Conservation (phyloP, 495 filamentous ascomycete species). For the Lichenothelia convexa region DNA sequence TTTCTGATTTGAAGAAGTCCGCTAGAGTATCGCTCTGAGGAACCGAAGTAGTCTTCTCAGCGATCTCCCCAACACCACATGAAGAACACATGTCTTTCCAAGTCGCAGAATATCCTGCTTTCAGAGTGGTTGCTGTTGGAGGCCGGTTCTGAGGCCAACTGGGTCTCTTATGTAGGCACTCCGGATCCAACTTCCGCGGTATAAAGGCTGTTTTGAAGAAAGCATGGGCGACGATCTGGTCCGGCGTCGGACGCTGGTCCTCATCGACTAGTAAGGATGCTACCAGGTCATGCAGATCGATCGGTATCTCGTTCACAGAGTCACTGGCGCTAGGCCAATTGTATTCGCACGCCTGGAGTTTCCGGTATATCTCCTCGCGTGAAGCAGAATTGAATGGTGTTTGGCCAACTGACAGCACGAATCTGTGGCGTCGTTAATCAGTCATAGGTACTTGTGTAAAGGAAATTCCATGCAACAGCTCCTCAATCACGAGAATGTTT, state of each 20-base stretch:
- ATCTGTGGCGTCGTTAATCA: too few relatives aligned
- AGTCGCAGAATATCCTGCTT: slow-evolving; percentile 21
- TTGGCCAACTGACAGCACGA: slow-evolving; percentile 23
- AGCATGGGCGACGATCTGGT: slow-evolving; percentile 23
- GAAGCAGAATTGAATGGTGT: slow-evolving; percentile 25
- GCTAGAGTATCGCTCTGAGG: too few relatives aligned
- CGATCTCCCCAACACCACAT: slow-evolving; percentile 23
- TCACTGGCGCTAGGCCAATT: slow-evolving; percentile 22
- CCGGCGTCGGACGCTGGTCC: slow-evolving; percentile 20
- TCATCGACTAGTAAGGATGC: slow-evolving; percentile 22
- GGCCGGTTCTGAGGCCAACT: slow-evolving; percentile 19
- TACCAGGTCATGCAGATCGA: slow-evolving; percentile 22
- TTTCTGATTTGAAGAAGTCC: too few relatives aligned
- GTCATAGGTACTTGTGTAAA: too few relatives aligned
- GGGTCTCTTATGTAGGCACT: slow-evolving; percentile 14
- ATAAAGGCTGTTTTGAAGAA: slow-evolving; percentile 25
- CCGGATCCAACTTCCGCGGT: slow-evolving; percentile 16
- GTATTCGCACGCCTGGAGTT: slow-evolving; percentile 21
- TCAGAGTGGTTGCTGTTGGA: slow-evolving; percentile 17
- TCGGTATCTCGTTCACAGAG: slow-evolving; percentile 21
- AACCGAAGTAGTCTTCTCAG: too few relatives aligned
- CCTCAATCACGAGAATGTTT: slow-evolving; percentile 15
- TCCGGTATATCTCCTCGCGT: slow-evolving; percentile 27
- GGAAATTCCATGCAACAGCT: too few relatives aligned
- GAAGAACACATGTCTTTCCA: slow-evolving; percentile 22